Evolutionary conservation across 2,329 filamentous ascomycete species (phyloP).

Genomic region (Fusarium buharicum): DNA sequence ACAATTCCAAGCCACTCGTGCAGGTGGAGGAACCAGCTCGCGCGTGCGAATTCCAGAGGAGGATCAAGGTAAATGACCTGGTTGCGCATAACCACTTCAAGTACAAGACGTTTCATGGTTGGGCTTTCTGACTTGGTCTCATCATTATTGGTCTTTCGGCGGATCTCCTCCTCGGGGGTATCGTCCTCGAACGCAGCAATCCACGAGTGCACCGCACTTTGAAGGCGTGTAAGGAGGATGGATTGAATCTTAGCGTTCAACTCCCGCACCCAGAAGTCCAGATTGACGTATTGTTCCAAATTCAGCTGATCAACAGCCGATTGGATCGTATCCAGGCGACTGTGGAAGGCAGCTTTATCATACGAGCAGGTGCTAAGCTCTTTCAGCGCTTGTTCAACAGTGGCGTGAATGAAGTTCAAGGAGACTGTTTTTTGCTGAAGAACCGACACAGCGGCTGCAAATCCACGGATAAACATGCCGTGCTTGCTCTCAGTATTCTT

Average conservation of each 20-base stretch:
- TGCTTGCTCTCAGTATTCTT: slow-evolving; percentile 86
- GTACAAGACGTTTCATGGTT: slow-evolving; percentile 76
- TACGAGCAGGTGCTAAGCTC: slow-evolving; percentile 90
- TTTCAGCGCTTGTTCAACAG: slow-evolving; percentile 79
- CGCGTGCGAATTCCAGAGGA: slow-evolving; percentile 88
- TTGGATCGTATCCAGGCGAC: slow-evolving; percentile 86
- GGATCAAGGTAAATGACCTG: slow-evolving; percentile 97
- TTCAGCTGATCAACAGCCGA: slow-evolving; percentile 95
- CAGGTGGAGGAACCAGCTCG: slow-evolving; percentile 92
- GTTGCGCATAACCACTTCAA: slow-evolving; percentile 97
- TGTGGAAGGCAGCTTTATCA: slow-evolving; percentile 79
- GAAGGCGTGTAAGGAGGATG: slow-evolving; percentile 83
- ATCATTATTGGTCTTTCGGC: slow-evolving; percentile 61
- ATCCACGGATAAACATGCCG: slow-evolving; percentile 94
- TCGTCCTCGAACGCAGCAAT: slow-evolving; percentile 82
- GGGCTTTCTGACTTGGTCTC: slow-evolving; percentile 65
- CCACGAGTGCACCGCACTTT: slow-evolving; percentile 86
- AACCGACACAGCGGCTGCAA: slow-evolving; percentile 85
- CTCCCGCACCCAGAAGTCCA: slow-evolving; percentile 87
- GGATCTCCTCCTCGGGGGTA: slow-evolving; percentile 62
- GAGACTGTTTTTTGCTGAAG: slow-evolving; percentile 88
- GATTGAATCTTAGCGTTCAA: slow-evolving; percentile 88
- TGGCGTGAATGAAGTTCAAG: slow-evolving; percentile 81
- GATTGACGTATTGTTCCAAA: slow-evolving; percentile 93
- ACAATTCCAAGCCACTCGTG: slow-evolving; percentile 94